Percentiles rank a stretch among this genome's conserved stretches.
Evolutionary conservation across 768 basidiomycete genomes (phyloP).

Genomic region (Mycena filopes): DNA sequence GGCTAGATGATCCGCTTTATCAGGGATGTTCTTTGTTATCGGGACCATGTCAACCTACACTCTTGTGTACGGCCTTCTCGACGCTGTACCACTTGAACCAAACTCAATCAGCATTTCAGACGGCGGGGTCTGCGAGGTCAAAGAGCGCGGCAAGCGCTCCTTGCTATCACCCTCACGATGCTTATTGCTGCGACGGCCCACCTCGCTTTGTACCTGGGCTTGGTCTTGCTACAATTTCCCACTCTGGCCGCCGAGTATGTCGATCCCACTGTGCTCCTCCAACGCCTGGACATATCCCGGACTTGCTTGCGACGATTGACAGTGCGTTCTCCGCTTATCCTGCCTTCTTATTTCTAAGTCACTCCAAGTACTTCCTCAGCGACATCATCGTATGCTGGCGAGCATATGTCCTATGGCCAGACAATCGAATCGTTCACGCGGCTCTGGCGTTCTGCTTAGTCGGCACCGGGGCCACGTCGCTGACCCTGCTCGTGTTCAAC

Average conservation of each 20-base stretch:
- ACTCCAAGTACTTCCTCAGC: slow-evolving; percentile 28
- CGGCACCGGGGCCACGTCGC: slow-evolving; percentile 26
- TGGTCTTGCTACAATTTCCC: slow-evolving; percentile 19
- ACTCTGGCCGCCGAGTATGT: slow-evolving; percentile 26
- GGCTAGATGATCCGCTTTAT: not conserved
- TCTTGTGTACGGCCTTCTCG: slow-evolving; percentile 17
- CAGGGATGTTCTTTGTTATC: slow-evolving; percentile 21
- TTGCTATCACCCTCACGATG: slow-evolving; percentile 20
- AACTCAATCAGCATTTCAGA: not conserved
- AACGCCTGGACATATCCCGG: slow-evolving; percentile 19
- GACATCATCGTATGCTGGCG: slow-evolving; percentile 36
- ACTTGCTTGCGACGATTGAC: slow-evolving; percentile 24
- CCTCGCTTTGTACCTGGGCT: slow-evolving; percentile 23
- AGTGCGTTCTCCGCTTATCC: not conserved
- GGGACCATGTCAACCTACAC: slow-evolving; percentile 23
- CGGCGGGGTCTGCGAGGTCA: slow-evolving; percentile 23
- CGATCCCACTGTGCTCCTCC: slow-evolving; percentile 1
- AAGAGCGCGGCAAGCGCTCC: slow-evolving; percentile 22
- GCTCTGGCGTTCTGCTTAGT: slow-evolving; percentile 28
- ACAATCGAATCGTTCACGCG: slow-evolving; percentile 24
- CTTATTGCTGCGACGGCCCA: slow-evolving; percentile 26
- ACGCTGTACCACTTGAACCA: not conserved
- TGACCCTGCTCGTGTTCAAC: slow-evolving; percentile 29
- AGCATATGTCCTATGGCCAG: slow-evolving; percentile 33
- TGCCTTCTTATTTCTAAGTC: not conserved